Base-by-base conservation (phyloP, 106 monocot species). In the Dactylorhiza incarnata region DNA sequence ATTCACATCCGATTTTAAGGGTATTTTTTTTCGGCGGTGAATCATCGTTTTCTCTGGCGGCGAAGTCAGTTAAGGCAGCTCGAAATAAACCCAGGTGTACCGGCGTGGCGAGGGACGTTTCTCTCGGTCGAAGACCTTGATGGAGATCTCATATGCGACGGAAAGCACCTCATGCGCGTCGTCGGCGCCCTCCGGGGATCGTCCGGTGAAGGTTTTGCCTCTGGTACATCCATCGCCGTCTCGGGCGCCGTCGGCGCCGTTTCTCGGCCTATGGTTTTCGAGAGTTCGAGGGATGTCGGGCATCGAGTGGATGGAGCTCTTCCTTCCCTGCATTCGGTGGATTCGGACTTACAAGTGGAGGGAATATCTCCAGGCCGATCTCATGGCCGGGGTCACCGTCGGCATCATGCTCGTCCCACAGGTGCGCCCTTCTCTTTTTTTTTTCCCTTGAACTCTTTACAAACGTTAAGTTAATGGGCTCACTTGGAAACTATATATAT, bases 371-470 rank as follows among this genome's bases (percentile, higher is more conserved):
- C 89, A 90, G 83, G 78, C 81, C n/a, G 99, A 99, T 80, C 80
- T 99, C 74, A 84, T 91, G 83, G 91, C 99, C 17, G 99, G 99
- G 48, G 51, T 79, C 80, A 99, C 91, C 76, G 94, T 99, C 62
- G 99, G 99, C 25, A 94, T 94, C 85, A 99, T 99, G 99, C 99
- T 99, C 75, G 89, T 99, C 26, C 99, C 99, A 48, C 97, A 99
- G 91, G 97, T 91, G 54, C 6, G 65, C 29, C 29, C 29, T 29
- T 65, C 12, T 65, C 5, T 65, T 52, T 52, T 50, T 50, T 50
- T 52, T 52, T 52, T 25, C 65, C 29, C 12, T 12, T 26, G 9
- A 26, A 26, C 19, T 65, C 65, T 20, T 65, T 24, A 37, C 29
- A 63, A 24, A 25, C 63, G 22, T 7, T 26, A 24, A 63, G 25